Percentiles rank a stretch among this genome's conserved stretches.
Evolutionary conservation across 129 eudicot genomes (phyloP).

Genomic region (Flaveria robusta): DNA sequence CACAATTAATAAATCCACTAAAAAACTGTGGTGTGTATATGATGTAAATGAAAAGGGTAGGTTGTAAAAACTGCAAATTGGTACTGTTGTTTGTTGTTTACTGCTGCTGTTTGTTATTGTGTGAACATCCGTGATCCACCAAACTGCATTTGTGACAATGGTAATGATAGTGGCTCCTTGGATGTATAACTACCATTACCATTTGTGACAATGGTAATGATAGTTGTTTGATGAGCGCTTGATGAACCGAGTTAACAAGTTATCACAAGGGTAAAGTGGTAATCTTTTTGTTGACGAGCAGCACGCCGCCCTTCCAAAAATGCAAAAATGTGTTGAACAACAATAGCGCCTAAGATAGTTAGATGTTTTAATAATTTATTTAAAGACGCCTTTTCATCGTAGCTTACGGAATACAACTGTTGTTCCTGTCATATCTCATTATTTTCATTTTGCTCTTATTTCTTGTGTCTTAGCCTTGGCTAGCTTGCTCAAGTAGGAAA

Average conservation of each 20-base stretch:
- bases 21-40: not conserved
- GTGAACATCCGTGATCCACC: not conserved
- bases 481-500: not conserved
- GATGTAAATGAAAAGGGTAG: not conserved
- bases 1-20: not conserved
- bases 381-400: not conserved
- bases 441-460: not conserved
- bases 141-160: not conserved
- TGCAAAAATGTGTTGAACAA: not conserved
- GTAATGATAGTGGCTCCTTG: too few relatives aligned
- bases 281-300: not conserved
- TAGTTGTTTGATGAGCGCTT: not conserved
- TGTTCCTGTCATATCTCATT: not conserved
- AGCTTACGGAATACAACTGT: not conserved
- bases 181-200: too few relatives aligned
- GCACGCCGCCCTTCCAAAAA: not conserved
- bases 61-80: too few relatives aligned
- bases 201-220: not conserved
- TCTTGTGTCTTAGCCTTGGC: not conserved
- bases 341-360: not conserved
- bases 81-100: not conserved
- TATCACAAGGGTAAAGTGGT: not conserved
- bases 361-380: not conserved
- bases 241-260: not conserved
- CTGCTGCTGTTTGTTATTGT: not conserved